Conservation (phyloP, 192 early-diverging fungal genomes). For the Linnemannia schmuckeri region DNA sequence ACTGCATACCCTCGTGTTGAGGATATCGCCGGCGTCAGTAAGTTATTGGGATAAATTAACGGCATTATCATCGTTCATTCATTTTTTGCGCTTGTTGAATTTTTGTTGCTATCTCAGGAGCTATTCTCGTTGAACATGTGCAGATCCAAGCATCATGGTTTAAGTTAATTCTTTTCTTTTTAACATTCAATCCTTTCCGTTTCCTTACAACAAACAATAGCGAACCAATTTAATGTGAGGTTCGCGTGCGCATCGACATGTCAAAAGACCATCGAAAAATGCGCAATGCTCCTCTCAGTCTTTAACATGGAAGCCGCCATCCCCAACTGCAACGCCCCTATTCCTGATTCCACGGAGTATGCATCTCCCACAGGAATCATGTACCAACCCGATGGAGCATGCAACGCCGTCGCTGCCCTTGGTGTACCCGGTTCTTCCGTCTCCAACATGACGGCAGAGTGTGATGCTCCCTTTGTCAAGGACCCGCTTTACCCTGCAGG, state of each 20-base stretch:
- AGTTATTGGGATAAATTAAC: not conserved
- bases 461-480: constrained; percentile 55
- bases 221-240: constrained; percentile 15
- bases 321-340: constrained; percentile 44
- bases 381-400: constrained; percentile 30
- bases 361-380: constrained; percentile 16
- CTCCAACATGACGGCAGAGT: constrained; percentile 28
- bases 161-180: not conserved
- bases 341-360: not conserved
- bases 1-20: constrained; percentile 46
- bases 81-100: no score
- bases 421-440: not conserved
- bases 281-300: constrained; percentile 30
- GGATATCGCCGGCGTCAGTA: not conserved
- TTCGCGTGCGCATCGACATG: constrained; percentile 57
- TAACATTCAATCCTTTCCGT: not conserved
- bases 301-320: constrained; percentile 11
- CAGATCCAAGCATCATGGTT: no score
- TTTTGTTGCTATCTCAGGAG: no score
- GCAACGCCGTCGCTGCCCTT: constrained; percentile 22
- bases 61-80: no score
- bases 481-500: constrained; percentile 51
- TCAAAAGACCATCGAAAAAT: constrained; percentile 15
- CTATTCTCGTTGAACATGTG: no score
- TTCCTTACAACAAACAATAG: not conserved